A percentile compares a stretch with the other conserved stretches of the same genome.
Conservation (phyloP, 1,284 basidiomycete species). For the Chalciporus sp. region DNA sequence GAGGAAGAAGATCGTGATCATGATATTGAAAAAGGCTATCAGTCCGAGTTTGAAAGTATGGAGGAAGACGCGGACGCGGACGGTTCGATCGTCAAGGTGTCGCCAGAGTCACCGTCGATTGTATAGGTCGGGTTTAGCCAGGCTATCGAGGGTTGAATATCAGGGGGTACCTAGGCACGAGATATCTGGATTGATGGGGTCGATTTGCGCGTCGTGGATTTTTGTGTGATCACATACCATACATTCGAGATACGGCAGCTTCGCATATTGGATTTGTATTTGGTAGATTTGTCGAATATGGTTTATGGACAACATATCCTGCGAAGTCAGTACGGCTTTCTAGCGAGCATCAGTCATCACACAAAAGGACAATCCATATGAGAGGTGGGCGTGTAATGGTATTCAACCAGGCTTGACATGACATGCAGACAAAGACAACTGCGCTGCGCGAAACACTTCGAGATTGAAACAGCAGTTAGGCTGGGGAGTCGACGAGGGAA, state of each 20-base stretch:
- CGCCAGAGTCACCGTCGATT: neutral
- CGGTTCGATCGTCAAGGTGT: neutral
- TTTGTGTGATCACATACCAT: neutral
- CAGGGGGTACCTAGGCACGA: neutral
- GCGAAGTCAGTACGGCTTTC: neutral
- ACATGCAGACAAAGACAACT: neutral
- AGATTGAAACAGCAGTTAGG: slow-evolving; percentile 1
- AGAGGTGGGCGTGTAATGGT: slow-evolving; percentile 22
- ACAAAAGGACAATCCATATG: neutral
- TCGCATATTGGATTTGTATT: neutral
- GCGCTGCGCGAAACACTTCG: slow-evolving; percentile 3
- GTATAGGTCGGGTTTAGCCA: too few species aligned
- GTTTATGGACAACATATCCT: neutral
- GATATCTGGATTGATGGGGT: neutral
- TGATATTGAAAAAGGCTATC: neutral
- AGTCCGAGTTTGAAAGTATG: neutral
- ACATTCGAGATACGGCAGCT: neutral
- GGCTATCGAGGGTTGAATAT: too few species aligned
- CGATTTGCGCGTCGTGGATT: neutral
- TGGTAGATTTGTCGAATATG: too few species aligned
- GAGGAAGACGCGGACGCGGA: too few species aligned
- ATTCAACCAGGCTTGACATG: slow-evolving; percentile 9
- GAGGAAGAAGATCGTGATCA: neutral
- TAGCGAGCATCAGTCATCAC: neutral
- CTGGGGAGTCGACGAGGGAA: neutral